Percentiles rank a stretch among this genome's conserved stretches.
Evolutionary conservation across 768 basidiomycete species (phyloP).

Genomic region (Mycena belliarum): DNA sequence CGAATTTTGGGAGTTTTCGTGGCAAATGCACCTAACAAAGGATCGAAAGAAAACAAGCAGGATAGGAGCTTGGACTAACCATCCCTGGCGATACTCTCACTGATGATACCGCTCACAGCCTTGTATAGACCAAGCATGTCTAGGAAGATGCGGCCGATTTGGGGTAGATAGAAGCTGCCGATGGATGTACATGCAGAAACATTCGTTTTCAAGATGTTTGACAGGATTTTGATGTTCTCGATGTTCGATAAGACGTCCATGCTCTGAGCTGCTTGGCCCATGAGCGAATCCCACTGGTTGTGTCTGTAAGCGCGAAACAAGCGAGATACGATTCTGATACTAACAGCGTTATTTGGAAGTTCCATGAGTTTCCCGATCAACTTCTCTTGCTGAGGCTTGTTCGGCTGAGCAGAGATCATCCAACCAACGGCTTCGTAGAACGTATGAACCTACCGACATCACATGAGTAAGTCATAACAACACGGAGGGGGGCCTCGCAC

Average conservation of each 20-base stretch:
- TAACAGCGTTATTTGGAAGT: slow-evolving; percentile 91
- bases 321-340: slow-evolving; percentile 28
- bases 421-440: slow-evolving; percentile 99
- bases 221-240: slow-evolving; percentile 95
- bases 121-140: slow-evolving; percentile 99
- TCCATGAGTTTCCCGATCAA: slow-evolving; percentile 96
- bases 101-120: slow-evolving; percentile 95
- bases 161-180: slow-evolving; percentile 96
- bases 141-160: slow-evolving; percentile 91
- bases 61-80: slow-evolving; percentile 42
- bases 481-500: slow-evolving; percentile 31
- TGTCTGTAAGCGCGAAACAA: slow-evolving; percentile 1
- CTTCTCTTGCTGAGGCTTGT: slow-evolving; percentile 95
- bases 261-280: slow-evolving; percentile 91
- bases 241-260: slow-evolving; percentile 88
- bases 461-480: background rate
- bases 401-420: slow-evolving; percentile 99
- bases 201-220: slow-evolving; percentile 97
- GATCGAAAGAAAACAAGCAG: slow-evolving; percentile 6
- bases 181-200: slow-evolving; percentile 97
- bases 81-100: slow-evolving; percentile 85
- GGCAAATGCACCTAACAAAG: slow-evolving; percentile 71
- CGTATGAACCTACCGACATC: slow-evolving; percentile 71
- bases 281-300: slow-evolving; percentile 92
- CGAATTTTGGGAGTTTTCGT: slow-evolving; percentile 97